Conservation (phyloP, 345 rosid species). For the Gossypium turneri region DNA sequence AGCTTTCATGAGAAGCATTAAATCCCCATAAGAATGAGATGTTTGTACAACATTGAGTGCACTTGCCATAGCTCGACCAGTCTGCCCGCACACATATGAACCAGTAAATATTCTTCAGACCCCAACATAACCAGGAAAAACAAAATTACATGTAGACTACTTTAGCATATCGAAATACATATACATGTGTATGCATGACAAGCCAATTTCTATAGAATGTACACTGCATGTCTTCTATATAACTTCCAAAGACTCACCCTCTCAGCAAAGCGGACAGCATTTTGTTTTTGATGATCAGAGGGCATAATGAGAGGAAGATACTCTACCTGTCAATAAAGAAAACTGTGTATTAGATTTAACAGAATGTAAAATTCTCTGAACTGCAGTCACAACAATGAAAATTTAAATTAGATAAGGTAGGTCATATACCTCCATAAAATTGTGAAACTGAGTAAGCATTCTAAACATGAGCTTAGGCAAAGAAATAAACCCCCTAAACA, state of each 20-base stretch:
- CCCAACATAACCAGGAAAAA: conserved; percentile 10
- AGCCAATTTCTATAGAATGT: background rate
- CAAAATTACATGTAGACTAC: background rate
- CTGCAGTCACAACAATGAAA: background rate
- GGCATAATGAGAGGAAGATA: conserved; percentile 83
- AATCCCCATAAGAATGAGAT: conserved; percentile 82
- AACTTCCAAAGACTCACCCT: conserved; percentile 50
- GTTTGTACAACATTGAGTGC: conserved; percentile 84
- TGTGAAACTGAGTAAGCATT: conserved; percentile 98
- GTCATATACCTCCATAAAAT: conserved; percentile 80
- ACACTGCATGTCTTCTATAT: background rate
- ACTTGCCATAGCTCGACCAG: conserved; percentile 63
- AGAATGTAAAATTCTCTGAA: background rate
- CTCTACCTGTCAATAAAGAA: conserved; percentile 56
- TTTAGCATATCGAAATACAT: background rate
- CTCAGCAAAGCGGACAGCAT: conserved; percentile 61
- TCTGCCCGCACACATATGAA: conserved; percentile 46
- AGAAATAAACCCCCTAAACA: conserved; percentile 64
- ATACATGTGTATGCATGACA: background rate
- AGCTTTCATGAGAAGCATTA: conserved; percentile 75
- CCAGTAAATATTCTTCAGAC: conserved; percentile 17
- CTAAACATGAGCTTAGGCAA: conserved; percentile 83
- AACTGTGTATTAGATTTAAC: conserved; percentile 3
- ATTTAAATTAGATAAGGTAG: background rate
- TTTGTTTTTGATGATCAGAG: conserved; percentile 59